Base-by-base conservation (phyloP, 208 protist genomes). In the Novymonas esmeraldas region DNA sequence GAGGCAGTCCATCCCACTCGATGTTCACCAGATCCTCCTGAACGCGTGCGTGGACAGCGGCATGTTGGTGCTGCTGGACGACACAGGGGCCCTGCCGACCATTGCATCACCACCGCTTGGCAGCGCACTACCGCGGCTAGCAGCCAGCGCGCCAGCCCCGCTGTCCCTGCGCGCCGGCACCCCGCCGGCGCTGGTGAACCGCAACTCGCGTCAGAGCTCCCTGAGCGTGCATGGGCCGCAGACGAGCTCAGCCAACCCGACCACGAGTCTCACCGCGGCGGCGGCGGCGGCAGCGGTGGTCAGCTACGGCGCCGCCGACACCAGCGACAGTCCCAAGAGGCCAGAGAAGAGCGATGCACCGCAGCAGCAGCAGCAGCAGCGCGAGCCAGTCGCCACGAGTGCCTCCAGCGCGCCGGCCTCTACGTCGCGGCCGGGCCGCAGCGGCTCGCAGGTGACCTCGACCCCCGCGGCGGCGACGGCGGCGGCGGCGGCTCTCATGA, bases 21-120 rank as follows among this genome's bases (percentile, higher is more conserved):
- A 89, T 48, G 69, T 74, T 0, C 70, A 83, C 64, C 68, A 79
- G 24, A 45, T 83, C 1, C 46, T 89, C 24, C 52, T 79, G 38
- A 65, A 72, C 42, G 76, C 79, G 7, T 79, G 82, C 31, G 28
- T 89, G 22, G 67, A 66, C 4, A 87, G 79, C 49, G 78, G 78
- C 9, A 89, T 90, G 87, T 42, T 90, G 16, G 52, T 38, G 9
- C 5, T 52, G n/a, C 20, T 64, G 11, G 64, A 66, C 18, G 65
- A 76, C 20, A 2, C 24, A 0, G 3, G 26, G 44, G 50, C 28
- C 61, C 61, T 39, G 7, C 29, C 57, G 22, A 55, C 55, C 28
- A 29, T 28, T 34, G 64, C 42, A 11, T 24, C 57, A 20, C 20
- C 50, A 9, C 18, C 24, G 50, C 18, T 11, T 9, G 26, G 50